Conservation (phyloP, 768 basidiomycete species). For the Termitomyces sp. region DNA sequence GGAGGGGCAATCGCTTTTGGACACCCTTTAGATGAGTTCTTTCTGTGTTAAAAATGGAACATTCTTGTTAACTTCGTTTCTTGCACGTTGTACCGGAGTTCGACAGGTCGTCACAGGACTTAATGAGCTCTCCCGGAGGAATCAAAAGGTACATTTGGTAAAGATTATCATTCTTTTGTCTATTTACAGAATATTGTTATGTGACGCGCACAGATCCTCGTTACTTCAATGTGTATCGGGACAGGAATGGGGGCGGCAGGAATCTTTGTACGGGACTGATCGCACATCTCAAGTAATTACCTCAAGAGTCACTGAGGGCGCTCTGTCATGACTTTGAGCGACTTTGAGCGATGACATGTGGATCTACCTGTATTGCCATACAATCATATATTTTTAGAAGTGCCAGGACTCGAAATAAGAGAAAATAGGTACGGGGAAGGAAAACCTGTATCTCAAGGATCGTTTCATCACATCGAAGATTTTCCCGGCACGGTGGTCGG, state of each 20-base stretch:
- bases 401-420: background rate
- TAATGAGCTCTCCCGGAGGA: constrained; percentile 64
- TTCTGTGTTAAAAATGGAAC: background rate
- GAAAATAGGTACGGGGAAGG: too few relatives aligned
- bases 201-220: constrained; percentile 48
- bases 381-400: background rate
- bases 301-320: too few relatives aligned
- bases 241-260: constrained; percentile 92
- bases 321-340: background rate
- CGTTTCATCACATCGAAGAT: too few relatives aligned
- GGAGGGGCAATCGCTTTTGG: constrained; percentile 90
- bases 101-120: constrained; percentile 85
- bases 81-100: constrained; percentile 74
- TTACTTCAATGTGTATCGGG: constrained; percentile 89
- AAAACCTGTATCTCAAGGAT: too few relatives aligned
- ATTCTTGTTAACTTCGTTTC: background rate
- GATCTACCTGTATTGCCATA: background rate
- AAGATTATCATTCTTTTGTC: background rate
- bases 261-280: constrained; percentile 59
- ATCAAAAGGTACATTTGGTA: constrained; percentile 52
- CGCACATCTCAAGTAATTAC: background rate
- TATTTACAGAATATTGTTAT: background rate
- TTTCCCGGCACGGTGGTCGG: background rate
- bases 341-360: background rate
- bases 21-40: constrained; percentile 72